Conservation (phyloP, 139 green algal species). For the Ulvella scutata region DNA sequence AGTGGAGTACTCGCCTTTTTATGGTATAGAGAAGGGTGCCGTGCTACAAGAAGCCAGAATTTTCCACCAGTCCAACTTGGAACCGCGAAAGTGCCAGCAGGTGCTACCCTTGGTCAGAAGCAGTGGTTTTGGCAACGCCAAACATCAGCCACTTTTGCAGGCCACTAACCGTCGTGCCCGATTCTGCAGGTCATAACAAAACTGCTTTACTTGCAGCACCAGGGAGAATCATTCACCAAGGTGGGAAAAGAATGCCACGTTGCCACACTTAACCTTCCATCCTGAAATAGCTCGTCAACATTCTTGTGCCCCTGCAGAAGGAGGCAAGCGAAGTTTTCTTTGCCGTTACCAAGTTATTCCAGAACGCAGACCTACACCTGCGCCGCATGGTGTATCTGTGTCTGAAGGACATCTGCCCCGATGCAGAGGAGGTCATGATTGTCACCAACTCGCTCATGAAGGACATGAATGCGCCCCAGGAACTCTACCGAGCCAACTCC, state of each 20-base stretch:
- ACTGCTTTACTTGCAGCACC: conserved; percentile 92
- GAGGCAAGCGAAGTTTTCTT: conserved; percentile 98
- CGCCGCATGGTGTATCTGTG: conserved; percentile 96
- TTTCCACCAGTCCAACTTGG: conserved; percentile 91
- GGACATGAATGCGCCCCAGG: conserved; percentile 91
- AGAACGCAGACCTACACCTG: conserved; percentile 87
- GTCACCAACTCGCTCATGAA: conserved; percentile 98
- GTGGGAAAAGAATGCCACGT: conserved; percentile 19
- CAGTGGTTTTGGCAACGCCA: too few relatives aligned
- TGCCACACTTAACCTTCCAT: background rate
- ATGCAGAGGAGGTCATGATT: conserved; percentile 94
- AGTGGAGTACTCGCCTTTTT: conserved; percentile 98
- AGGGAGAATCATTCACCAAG: conserved; percentile 98
- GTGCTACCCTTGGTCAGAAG: too few relatives aligned
- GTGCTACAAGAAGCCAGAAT: conserved; percentile 93
- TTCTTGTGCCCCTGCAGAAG: conserved; percentile 42
- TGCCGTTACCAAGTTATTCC: conserved; percentile 94
- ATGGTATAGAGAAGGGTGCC: conserved; percentile 95
- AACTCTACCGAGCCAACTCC: conserved; percentile 91
- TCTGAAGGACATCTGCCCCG: conserved; percentile 97
- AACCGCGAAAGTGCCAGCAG: conserved; percentile 83
- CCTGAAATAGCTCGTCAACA: background rate
- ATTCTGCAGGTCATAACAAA: conserved; percentile 94
- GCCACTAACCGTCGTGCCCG: too few relatives aligned
- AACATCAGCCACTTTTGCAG: too few relatives aligned